Base-by-base conservation (phyloP, 2,329 filamentous ascomycete genomes). In the Fusarium agapanthi region DNA sequence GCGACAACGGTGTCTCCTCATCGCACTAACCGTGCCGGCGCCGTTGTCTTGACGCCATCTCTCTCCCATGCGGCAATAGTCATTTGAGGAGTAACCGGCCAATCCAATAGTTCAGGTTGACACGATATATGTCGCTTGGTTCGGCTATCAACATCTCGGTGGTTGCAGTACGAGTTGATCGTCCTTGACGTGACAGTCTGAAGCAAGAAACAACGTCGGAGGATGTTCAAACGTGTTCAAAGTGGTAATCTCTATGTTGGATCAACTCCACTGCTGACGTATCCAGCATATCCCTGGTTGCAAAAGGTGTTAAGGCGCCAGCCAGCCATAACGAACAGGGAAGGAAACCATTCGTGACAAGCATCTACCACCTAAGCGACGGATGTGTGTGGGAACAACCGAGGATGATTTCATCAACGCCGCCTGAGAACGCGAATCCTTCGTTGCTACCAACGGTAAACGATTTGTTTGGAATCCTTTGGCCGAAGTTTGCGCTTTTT, bases 221-320 rank as follows among this genome's bases (percentile, higher is more conserved):
- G 55, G 40, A 44, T 38, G 45, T 32, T 48, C 38, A 34, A 47
- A 51, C 7, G 28, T 24, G 61, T 64, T 67, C 50, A 69, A 69
- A 58, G 37, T 48, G 58, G 66, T 26, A 58, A 58, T 47, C 10
- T 53, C 35, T 28, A 65, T 54, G 68, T 62, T 48, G 67, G 38
- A 58, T 58, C 53, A 63, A 60, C 72, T 75, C 72, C 69, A 73
- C 72, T 59, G 62, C 69, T 75, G 72, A 75, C 72, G 69, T 71
- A 75, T 50, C 65, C 47, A 69, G 60, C 72, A 73, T 65, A 67
- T 70, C 47, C 55, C 48, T 50, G 58, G 45, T 48, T 63, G 59
- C 47, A 34, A 37, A 50, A 38, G 41, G 41, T 28, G 54, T 66
- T 22, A 32, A 71, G 24, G 48, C 51, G 43, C 50, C 34, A 37